Evolutionary conservation across 495 filamentous ascomycete genomes (phyloP).

Genomic region (Penicillium cinerascens): DNA sequence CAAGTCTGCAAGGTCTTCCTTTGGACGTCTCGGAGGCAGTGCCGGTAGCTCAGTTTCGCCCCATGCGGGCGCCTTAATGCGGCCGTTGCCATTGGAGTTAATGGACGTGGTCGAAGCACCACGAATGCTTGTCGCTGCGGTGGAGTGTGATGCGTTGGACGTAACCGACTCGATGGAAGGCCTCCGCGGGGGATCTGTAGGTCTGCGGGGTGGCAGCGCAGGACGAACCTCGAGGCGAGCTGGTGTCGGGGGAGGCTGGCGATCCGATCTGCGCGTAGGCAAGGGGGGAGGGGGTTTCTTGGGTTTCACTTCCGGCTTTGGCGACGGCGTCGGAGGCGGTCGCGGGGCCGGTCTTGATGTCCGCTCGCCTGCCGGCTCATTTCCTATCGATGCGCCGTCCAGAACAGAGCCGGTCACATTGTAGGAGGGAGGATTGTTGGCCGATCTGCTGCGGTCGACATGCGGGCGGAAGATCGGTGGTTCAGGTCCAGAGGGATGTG

Average conservation of each 20-base stretch:
- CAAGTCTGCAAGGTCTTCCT: slow-evolving; percentile 16
- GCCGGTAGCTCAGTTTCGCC: slow-evolving; percentile 41
- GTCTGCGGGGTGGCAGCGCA: slow-evolving; percentile 36
- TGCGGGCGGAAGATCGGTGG: slow-evolving; percentile 29
- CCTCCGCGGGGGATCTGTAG: slow-evolving; percentile 29
- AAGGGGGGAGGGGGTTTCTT: slow-evolving; percentile 48
- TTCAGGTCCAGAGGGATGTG: slow-evolving; percentile 27
- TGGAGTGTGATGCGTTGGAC: slow-evolving; percentile 38
- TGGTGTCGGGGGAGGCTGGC: slow-evolving; percentile 33
- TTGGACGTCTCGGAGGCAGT: slow-evolving; percentile 40
- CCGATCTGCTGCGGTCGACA: slow-evolving; percentile 41
- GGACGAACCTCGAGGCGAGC: slow-evolving; percentile 33
- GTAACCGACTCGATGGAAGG: slow-evolving; percentile 35
- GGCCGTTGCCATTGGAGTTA: slow-evolving; percentile 23
- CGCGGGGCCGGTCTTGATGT: slow-evolving; percentile 19
- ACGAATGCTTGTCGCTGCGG: slow-evolving; percentile 28
- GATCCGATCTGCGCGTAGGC: slow-evolving; percentile 43
- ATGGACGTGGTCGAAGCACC: slow-evolving; percentile 33
- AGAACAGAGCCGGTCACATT: slow-evolving; percentile 32
- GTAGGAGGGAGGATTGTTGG: slow-evolving; percentile 44
- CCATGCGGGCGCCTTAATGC: slow-evolving; percentile 44
- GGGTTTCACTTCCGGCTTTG: slow-evolving; percentile 32
- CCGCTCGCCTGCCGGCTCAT: slow-evolving; percentile 35
- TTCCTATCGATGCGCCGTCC: slow-evolving; percentile 36
- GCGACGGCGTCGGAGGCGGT: slow-evolving; percentile 18